These are phyloP conservation scores for Cenococcum geophilum DNA, from an alignment of 495 filamentous ascomycete genomes.

Conservation along the genomic window DNA sequence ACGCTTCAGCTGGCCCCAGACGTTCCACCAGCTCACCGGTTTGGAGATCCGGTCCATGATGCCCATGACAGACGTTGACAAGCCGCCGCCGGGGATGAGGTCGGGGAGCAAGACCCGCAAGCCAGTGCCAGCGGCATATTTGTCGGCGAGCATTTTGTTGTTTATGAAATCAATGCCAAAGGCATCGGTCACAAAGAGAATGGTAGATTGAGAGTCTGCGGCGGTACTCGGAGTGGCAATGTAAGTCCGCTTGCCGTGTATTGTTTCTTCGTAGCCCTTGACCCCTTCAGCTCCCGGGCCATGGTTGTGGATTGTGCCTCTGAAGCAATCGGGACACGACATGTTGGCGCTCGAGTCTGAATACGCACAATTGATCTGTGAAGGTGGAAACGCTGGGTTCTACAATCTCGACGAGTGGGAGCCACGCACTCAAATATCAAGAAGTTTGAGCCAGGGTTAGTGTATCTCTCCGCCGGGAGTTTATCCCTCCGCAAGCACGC, in stretches of 20 bases:
- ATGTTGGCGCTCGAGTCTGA: conserved; percentile 1
- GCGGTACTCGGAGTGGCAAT: conserved; percentile 12
- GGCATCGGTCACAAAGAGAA: conserved; percentile 25
- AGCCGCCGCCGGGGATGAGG: conserved; percentile 24
- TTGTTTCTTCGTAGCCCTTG: conserved; percentile 6
- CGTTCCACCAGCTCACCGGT: conserved; percentile 11
- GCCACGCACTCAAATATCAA: too few relatives aligned
- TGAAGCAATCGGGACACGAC: conserved; percentile 28
- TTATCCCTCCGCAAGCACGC: too few relatives aligned
- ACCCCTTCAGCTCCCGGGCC: conserved; percentile 1
- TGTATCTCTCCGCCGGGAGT: too few relatives aligned
- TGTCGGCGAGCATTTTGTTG: conserved; percentile 29
- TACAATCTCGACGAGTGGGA: too few relatives aligned
- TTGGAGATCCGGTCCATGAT: conserved; percentile 15
- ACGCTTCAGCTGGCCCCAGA: conserved; percentile 12
- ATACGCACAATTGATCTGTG: too few relatives aligned
- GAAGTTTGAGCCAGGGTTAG: too few relatives aligned
- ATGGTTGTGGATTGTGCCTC: conserved; percentile 14
- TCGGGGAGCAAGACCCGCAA: conserved; percentile 23
- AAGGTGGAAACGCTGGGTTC: too few relatives aligned
- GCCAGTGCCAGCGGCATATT: conserved; percentile 22
- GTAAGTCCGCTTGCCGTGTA: conserved; percentile 22
- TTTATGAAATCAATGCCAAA: conserved; percentile 25
- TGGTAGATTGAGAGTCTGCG: conserved; percentile 12
- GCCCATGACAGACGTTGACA: conserved; percentile 10